Base-by-base conservation (phyloP, 768 basidiomycete species). In the Pilatotrama ljubarskyi region DNA sequence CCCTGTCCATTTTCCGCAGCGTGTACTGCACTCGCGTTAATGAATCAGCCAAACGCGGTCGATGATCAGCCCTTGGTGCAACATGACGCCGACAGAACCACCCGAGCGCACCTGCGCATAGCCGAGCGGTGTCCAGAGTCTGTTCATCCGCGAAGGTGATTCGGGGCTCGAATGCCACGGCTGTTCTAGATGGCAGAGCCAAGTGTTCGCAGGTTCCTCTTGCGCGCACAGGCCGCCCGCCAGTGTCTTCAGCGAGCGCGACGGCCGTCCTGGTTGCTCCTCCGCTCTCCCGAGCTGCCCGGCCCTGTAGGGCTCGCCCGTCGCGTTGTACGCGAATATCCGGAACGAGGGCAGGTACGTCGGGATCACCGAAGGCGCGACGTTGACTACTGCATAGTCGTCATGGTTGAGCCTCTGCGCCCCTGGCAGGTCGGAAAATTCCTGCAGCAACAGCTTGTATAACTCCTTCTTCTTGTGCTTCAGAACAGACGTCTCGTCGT, bases 321-420 rank as follows among this genome's bases (percentile, higher is more conserved):
- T 85, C 22, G 82, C 76, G 70, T 95, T 95, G 79, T 93, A 95
- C 65, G 84, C 78, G 75, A 86, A 95, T 13, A 95, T 79, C 64
- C 93, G 78, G 67, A 95, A 85, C 15, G 86, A 82, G 3, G 95
- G 92, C 48, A 90, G 73, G 74, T 90, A 97, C 58, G 92, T 92
- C n/a, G 93, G 93, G 55, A 95, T 88, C 20, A 94, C 84, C 35
- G 90, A 83, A 5, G 94, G 90, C 36, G 83, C 82, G 25, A 93
- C 88, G 69, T 91, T 93, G 62, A 93, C 81, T 36, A 91, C 85
- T 3, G 84, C 84, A 66, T 87, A 92, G 61, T 88, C 78, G 65
- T 83, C 85, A 64, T 84, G 68, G 68, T 88, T 82, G 41, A 82
- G 66, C 53, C 80, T 73, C 59, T 80, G 78, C 22, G 78, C 68